A percentile compares a stretch with the other conserved stretches of the same genome.
phyloP scores from a whole-genome alignment of 345 rosid genomes.

The Cardiospermum halicacabum region DNA sequence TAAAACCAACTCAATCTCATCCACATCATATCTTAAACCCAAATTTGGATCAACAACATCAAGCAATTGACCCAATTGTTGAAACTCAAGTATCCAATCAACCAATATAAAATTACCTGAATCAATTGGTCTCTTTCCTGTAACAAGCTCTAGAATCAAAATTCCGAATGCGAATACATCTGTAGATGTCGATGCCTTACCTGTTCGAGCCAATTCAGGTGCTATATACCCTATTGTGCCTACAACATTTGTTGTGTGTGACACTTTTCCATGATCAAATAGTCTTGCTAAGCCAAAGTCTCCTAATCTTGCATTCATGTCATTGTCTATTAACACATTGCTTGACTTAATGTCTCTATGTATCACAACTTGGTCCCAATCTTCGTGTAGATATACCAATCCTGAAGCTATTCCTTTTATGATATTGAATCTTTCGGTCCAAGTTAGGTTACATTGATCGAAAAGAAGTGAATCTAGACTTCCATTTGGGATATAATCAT shows the following conservation, averaged over 20 bases:
- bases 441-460: constrained; percentile 31
- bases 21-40: constrained; percentile 21
- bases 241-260: constrained; percentile 52
- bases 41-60: constrained; percentile 45
- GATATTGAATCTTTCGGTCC: constrained; percentile 65
- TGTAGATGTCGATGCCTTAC: constrained; percentile 56
- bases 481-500: constrained; percentile 65
- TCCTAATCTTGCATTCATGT: constrained; percentile 60
- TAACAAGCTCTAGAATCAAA: constrained; percentile 58
- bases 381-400: constrained; percentile 61
- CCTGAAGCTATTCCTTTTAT: constrained; percentile 67
- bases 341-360: constrained; percentile 77
- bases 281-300: constrained; percentile 85
- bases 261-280: constrained; percentile 49
- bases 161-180: constrained; percentile 71
- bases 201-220: constrained; percentile 64
- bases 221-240: constrained; percentile 83
- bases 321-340: constrained; percentile 65
- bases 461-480: constrained; percentile 55
- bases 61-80: constrained; percentile 26
- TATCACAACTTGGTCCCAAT: constrained; percentile 70
- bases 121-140: constrained; percentile 50
- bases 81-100: constrained; percentile 34
- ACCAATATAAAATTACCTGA: constrained; percentile 23
- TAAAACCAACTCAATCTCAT: constrained; percentile 46